phyloP scores from a whole-genome alignment of 306 rosid species.

The Sesbania bispinosa region DNA sequence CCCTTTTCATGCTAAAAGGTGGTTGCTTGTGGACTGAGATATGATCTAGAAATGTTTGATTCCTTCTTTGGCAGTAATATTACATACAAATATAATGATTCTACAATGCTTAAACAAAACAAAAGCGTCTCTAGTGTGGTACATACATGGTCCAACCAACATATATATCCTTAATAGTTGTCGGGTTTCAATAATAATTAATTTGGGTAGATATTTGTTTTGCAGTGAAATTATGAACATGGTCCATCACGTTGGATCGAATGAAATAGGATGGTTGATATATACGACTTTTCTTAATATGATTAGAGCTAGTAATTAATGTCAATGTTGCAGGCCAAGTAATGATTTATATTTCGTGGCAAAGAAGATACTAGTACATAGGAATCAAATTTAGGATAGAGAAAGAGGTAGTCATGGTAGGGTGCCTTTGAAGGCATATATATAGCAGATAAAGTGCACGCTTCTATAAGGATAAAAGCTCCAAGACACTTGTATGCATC shows the following conservation, averaged over 20 bases:
- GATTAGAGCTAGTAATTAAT: background rate
- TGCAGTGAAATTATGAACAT: background rate
- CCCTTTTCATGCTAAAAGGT: conserved; percentile 15
- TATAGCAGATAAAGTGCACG: conserved; percentile 13
- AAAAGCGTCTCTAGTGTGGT: no score
- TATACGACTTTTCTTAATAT: background rate
- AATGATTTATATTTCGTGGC: background rate
- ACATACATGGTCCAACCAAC: conserved; percentile 29
- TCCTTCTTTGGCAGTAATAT: background rate
- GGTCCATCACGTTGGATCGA: background rate
- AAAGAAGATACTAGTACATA: conserved; percentile 8
- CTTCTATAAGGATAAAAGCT: background rate
- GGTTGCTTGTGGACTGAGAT: conserved; percentile 50
- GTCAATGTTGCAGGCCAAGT: background rate
- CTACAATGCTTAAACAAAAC: conserved; percentile 40
- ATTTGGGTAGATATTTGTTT: background rate
- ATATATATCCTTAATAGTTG: background rate
- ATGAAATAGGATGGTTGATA: background rate
- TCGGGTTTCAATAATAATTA: background rate
- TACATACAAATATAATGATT: conserved; percentile 17
- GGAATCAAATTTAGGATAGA: background rate
- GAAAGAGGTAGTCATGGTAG: conserved; percentile 24
- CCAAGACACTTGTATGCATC: background rate
- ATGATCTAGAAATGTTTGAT: background rate
- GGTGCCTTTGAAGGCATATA: conserved; percentile 46